These are phyloP conservation scores for Puccinia coronata DNA, from an alignment of 1,284 basidiomycete species.

Conservation along the genomic window DNA sequence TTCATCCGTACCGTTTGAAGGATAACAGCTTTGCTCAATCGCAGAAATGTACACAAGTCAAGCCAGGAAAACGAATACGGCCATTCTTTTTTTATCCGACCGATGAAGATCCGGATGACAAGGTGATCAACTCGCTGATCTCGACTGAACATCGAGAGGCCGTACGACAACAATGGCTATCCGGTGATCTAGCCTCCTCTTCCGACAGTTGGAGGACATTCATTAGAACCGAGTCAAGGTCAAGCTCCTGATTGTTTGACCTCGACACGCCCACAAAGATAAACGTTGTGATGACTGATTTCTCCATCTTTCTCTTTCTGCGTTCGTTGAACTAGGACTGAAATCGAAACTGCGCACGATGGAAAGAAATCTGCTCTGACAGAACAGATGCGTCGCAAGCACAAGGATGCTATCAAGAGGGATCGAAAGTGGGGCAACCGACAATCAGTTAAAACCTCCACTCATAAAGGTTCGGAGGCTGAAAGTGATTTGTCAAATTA, in stretches of 20 bases:
- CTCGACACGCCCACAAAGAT: not conserved
- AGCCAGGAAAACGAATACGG: not conserved
- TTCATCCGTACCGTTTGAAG: conserved; percentile 43
- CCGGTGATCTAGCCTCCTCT: not conserved
- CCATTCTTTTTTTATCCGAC: conserved; percentile 45
- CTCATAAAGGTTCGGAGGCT: not conserved
- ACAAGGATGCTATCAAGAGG: conserved; percentile 44
- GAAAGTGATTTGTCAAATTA: not conserved
- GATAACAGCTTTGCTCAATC: not conserved
- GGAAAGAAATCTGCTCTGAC: conserved; percentile 29
- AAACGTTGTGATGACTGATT: not conserved
- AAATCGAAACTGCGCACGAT: conserved; percentile 33
- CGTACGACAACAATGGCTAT: conserved; percentile 17
- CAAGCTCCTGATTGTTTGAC: not conserved
- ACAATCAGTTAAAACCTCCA: not conserved
- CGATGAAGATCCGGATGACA: conserved; percentile 13
- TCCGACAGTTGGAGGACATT: conserved; percentile 43
- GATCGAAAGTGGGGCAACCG: conserved; percentile 35
- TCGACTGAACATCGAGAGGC: conserved; percentile 11
- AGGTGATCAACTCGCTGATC: conserved; percentile 14
- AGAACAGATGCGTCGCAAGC: conserved; percentile 45
- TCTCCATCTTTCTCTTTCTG: not conserved
- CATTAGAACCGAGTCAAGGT: conserved; percentile 40
- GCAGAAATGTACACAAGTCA: not conserved
- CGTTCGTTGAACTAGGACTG: conserved; percentile 1